Base-by-base conservation (phyloP, 1,284 basidiomycete genomes). In the Hemileia vastatrix region DNA sequence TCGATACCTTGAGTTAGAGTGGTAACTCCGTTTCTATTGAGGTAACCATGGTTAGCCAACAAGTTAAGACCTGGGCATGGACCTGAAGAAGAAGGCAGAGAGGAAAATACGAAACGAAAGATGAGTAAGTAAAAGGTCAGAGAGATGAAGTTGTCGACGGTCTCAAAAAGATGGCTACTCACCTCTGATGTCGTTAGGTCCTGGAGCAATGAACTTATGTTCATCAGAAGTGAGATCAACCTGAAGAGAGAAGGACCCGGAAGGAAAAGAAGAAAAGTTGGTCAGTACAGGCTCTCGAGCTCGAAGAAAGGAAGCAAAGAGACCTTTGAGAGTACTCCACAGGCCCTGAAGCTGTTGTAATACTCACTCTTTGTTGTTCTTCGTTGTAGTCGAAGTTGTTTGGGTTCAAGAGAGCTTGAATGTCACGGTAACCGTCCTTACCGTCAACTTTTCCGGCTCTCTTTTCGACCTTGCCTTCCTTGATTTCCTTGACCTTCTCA, bases 31-130 rank as follows among this genome's bases (percentile, higher is more conserved):
- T 65, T 66, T 33, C 68, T 65, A 55, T 66, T 63, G 47, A 70
- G 62, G 57, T 69, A 70, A 11, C 68, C 68, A 47, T 70, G 69
- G 62, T 70, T 70, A 53, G 69, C 63, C 33, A 70, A 48, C 49
- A 67, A 21, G 62, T 67, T 68, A 59, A 68, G 67, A 53, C 67
- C 69, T 45, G 68, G 69, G 49, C 69, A 70, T 33, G 67, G 68
- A 15, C 69, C 69, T n/a, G n/a, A n/a, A n/a, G n/a, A n/a, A n/a
- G n/a, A n/a, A n/a, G n/a, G n/a, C n/a, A n/a, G n/a, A n/a, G 4
- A 11, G 6, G 3, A 15, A 40, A 40, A 15, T 2, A 11, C 4
- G 36, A 4, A 27, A 11, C 4, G 15, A 40, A 9, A 11, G 13
- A 40, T 9, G 2, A 11, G 27, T 3, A 6, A 27, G 27, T 3